Evolutionary conservation across 352 stramenopile species (phyloP).

Genomic region (Achlya hypogyna): DNA sequence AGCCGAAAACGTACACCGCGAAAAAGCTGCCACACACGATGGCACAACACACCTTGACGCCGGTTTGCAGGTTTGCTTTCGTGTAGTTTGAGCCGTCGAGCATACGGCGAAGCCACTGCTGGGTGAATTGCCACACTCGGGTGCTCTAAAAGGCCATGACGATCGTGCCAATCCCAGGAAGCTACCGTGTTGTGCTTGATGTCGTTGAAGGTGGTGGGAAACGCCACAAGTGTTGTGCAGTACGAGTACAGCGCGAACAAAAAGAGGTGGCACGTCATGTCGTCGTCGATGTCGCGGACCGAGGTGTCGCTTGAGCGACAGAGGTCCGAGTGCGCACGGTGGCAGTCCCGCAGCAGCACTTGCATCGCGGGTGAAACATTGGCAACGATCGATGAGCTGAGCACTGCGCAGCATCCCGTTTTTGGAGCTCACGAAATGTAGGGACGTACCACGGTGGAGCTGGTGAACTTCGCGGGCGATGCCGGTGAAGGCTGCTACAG

Average conservation of each 20-base stretch:
- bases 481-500: conserved; percentile 51
- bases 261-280: conserved; percentile 73
- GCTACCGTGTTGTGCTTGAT: conserved; percentile 37
- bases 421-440: conserved; percentile 80
- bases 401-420: conserved; percentile 72
- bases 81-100: conserved; percentile 2
- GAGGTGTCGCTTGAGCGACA: conserved; percentile 44
- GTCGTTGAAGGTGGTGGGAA: conserved; percentile 48
- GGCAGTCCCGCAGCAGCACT: conserved; percentile 37
- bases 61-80: conserved; percentile 16
- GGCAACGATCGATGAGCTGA: conserved; percentile 48
- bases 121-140: neutral
- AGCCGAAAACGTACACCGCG: conserved; percentile 63
- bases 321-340: conserved; percentile 39
- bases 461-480: conserved; percentile 53
- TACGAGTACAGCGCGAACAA: conserved; percentile 78
- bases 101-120: neutral
- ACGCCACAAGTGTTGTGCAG: conserved; percentile 62
- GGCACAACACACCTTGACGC: conserved; percentile 46
- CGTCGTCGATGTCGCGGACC: conserved; percentile 62
- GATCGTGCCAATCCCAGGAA: conserved; percentile 38
- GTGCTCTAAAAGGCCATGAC: conserved; percentile 26
- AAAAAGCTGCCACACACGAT: conserved; percentile 56
- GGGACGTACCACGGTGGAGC: conserved; percentile 32
- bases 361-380: conserved; percentile 49